Percentiles rank a stretch among this genome's conserved stretches.
phyloP scores from a whole-genome alignment of 2,329 filamentous ascomycete genomes.

The Cercospora sp. region DNA sequence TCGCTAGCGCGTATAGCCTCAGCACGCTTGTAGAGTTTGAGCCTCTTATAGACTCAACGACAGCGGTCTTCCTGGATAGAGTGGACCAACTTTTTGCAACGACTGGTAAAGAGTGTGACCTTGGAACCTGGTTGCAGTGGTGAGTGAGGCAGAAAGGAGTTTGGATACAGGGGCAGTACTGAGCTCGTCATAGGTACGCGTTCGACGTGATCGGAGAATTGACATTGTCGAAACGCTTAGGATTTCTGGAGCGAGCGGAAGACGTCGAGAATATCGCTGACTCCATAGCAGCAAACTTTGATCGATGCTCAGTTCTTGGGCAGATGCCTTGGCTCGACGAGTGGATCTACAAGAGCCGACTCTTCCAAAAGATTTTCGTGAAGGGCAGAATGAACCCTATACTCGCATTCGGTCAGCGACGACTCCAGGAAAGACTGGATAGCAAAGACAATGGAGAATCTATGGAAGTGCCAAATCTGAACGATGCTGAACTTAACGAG shows the following conservation, averaged over 20 bases:
- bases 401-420: constrained; percentile 30
- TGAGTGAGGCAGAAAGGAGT: constrained; percentile 50
- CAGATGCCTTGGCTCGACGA: constrained; percentile 37
- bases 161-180: background rate
- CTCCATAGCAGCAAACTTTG: constrained; percentile 29
- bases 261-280: constrained; percentile 25
- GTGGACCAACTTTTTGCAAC: constrained; percentile 39
- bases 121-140: constrained; percentile 71
- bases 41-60: constrained; percentile 72
- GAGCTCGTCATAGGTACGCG: constrained; percentile 18
- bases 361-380: constrained; percentile 29
- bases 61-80: constrained; percentile 58
- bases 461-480: constrained; percentile 7
- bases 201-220: constrained; percentile 34
- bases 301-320: constrained; percentile 31
- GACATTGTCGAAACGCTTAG: constrained; percentile 28
- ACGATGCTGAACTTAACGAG: constrained; percentile 22
- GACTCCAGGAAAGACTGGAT: constrained; percentile 28
- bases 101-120: constrained; percentile 55
- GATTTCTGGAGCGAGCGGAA: constrained; percentile 27
- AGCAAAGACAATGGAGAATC: constrained; percentile 15
- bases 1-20: constrained; percentile 45
- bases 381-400: constrained; percentile 27
- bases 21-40: constrained; percentile 73
- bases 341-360: constrained; percentile 30